These are phyloP conservation scores for Penicillium soppii DNA, from an alignment of 495 filamentous ascomycete genomes.

Conservation along the genomic window DNA sequence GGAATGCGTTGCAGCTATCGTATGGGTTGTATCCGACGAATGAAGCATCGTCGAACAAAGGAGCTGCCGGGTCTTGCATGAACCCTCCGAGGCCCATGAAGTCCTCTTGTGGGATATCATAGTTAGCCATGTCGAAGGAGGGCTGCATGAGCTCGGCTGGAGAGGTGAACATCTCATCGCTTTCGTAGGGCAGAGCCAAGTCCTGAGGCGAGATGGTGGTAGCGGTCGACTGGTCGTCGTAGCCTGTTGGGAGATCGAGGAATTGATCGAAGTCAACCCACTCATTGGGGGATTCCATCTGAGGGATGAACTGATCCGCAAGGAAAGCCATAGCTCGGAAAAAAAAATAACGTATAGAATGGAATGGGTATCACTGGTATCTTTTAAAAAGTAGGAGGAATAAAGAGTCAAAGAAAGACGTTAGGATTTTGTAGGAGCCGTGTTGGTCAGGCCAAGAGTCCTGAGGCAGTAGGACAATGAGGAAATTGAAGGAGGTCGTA, in stretches of 20 bases:
- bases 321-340: conserved; percentile 24
- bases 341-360: background rate
- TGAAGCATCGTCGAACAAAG: conserved; percentile 25
- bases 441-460: background rate
- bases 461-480: conserved; percentile 1
- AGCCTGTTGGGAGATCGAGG: conserved; percentile 34
- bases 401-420: conserved; percentile 1
- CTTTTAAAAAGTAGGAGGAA: conserved; percentile 2
- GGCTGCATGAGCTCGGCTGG: conserved; percentile 21
- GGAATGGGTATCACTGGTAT: conserved; percentile 10
- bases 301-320: conserved; percentile 20
- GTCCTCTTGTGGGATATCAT: conserved; percentile 20
- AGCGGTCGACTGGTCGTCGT: conserved; percentile 34
- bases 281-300: conserved; percentile 25
- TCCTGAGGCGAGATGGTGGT: conserved; percentile 37
- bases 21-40: conserved; percentile 25
- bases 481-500: background rate
- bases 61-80: conserved; percentile 20
- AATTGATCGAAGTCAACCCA: conserved; percentile 41
- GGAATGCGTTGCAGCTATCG: conserved; percentile 25
- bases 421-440: background rate
- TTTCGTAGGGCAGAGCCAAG: conserved; percentile 27
- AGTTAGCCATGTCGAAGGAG: conserved; percentile 29
- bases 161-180: conserved; percentile 23
- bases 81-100: conserved; percentile 23